Percentiles rank a stretch among this genome's conserved stretches.
phyloP scores from a whole-genome alignment of 352 stramenopile species.

The Globisporangium splendens region DNA sequence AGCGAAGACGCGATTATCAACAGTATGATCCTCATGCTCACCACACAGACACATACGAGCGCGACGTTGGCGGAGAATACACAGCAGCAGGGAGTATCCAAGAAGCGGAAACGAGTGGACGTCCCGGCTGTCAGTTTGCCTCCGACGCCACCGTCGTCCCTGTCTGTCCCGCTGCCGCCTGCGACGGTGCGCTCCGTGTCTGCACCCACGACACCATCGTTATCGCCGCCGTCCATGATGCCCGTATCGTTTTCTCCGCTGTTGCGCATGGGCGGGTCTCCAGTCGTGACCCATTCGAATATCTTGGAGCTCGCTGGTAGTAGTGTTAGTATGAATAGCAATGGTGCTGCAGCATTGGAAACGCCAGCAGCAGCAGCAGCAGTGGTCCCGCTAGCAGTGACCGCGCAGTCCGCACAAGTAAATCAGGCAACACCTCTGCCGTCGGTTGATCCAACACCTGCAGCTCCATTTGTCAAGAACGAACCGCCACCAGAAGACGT shows the following conservation, averaged over 20 bases:
- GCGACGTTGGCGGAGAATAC: neutral
- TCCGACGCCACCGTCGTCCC: neutral
- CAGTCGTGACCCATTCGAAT: conserved; percentile 13
- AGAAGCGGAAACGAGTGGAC: conserved; percentile 11
- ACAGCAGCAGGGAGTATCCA: neutral
- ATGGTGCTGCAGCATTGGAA: neutral
- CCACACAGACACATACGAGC: conserved; percentile 6
- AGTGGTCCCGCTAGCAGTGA: neutral
- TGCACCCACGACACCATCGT: conserved; percentile 11
- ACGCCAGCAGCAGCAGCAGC: neutral
- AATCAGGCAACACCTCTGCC: neutral
- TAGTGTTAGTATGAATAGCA: neutral
- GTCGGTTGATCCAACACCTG: neutral
- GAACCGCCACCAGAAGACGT: conserved; percentile 17
- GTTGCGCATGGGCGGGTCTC: conserved; percentile 13
- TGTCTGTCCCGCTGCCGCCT: conserved; percentile 2
- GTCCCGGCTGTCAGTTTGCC: neutral
- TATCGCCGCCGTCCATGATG: conserved; percentile 17
- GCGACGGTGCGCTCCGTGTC: conserved; percentile 9
- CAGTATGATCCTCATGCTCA: conserved; percentile 46
- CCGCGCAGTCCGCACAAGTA: too few relatives aligned
- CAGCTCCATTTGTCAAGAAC: conserved; percentile 6
- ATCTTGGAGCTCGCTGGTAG: conserved; percentile 13
- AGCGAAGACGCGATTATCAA: conserved; percentile 58
- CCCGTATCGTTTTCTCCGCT: conserved; percentile 15